phyloP scores from a whole-genome alignment of 805 yeast species.

The Pichia paraexigua region DNA sequence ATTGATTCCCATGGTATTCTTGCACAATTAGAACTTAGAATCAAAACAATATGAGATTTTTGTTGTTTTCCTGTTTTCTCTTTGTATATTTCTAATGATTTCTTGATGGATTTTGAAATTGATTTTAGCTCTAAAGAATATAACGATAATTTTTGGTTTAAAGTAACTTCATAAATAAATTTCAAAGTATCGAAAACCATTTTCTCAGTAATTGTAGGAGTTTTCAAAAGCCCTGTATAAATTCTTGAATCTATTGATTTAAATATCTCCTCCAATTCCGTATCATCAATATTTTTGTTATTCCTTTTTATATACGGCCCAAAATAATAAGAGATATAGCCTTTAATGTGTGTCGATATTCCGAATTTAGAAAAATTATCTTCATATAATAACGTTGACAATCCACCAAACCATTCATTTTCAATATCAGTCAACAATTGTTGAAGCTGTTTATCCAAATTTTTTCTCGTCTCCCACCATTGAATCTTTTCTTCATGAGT shows the following conservation, averaged over 20 bases:
- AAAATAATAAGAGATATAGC: slow-evolving; percentile 7
- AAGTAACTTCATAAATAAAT: slow-evolving; percentile 45
- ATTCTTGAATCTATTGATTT: neutral
- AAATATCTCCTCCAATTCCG: neutral
- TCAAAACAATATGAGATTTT: slow-evolving; percentile 52
- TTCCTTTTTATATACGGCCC: neutral
- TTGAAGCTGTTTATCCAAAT: slow-evolving; percentile 49
- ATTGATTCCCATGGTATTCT: slow-evolving; percentile 88
- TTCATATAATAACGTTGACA: slow-evolving; percentile 48
- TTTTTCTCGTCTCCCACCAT: slow-evolving; percentile 75
- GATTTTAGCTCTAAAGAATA: neutral
- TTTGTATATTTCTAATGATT: neutral
- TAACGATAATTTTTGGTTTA: neutral
- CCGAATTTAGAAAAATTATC: neutral
- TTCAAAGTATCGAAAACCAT: slow-evolving; percentile 54
- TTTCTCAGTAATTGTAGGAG: neutral
- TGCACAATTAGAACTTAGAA: slow-evolving; percentile 61
- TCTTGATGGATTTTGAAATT: neutral
- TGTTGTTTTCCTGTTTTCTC: neutral
- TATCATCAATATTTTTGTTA: neutral
- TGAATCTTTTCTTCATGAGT: slow-evolving; percentile 51
- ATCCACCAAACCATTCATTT: slow-evolving; percentile 69
- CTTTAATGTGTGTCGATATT: slow-evolving; percentile 20
- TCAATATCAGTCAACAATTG: slow-evolving; percentile 53
- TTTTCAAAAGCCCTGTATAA: slow-evolving; percentile 10